Evolutionary conservation across 2,329 filamentous ascomycete species (phyloP), one percentile per base, ranked within the genome.

Genomic region (Onygena corvina): DNA sequence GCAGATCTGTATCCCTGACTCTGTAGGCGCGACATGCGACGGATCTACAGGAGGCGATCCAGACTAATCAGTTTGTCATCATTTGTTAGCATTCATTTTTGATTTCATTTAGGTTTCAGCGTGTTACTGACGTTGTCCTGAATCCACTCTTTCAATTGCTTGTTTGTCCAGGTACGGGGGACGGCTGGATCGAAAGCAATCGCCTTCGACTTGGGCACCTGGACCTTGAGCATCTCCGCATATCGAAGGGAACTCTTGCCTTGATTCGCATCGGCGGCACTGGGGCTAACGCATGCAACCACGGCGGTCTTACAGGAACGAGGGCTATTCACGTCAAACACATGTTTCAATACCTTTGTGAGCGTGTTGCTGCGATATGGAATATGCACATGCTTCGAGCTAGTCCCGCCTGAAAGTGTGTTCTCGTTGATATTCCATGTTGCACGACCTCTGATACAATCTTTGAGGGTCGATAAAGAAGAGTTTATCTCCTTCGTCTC

Each of bases 221-320:
- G 38, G 11, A 42, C 38, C 38, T 23, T 27, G 21, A 42, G 38
- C 23, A 42, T n/a, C 23, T 42, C 38, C 27, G 38, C 38, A 42
- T 42, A 42, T 42, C 38, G 38, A 42, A 42, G 38, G 12, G 38
- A 42, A 7, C 38, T 42, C 21, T 42, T 42, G 21, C 38, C 38
- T 23, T 42, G 38, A 42, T 27, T 42, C 27, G 23, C 38, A n/a
- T 42, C 38, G n/a, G n/a, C 21, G 16, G 38, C 38, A 23, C 38
- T 42, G 38, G 38, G 38, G 21, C 38, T 42, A 42, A 42, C 38
- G 38, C 38, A 42, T 42, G 38, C 38, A 42, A 42, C 38, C 8
- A 42, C 38, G 38, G 21, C 38, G 27, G 38, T 42, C 38, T 42
- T 27, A n/a, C 38, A 42, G 38, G 21, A 42, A 42, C 38, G 38